phyloP scores from a whole-genome alignment of 2,329 filamentous ascomycete genomes.

The Dactylellina haptotyla region DNA sequence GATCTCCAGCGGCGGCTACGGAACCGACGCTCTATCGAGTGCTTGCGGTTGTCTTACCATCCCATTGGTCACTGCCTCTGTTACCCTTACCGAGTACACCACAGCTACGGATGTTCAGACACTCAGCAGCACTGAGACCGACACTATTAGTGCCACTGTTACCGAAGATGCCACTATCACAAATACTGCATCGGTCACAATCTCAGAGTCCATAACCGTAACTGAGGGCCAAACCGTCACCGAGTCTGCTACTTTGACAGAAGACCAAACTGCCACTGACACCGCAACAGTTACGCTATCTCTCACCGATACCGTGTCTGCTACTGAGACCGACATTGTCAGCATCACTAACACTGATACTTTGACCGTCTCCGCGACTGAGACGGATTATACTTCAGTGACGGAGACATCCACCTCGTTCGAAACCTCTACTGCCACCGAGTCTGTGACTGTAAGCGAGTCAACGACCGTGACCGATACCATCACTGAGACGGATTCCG shows the following conservation, averaged over 20 bases:
- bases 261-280: not conserved
- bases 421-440: too few species aligned
- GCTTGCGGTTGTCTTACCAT: conserved; percentile 33
- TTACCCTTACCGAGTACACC: conserved; percentile 17
- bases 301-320: not conserved
- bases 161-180: not conserved
- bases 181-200: not conserved
- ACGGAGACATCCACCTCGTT: too few species aligned
- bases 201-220: too few species aligned
- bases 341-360: not conserved
- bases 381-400: too few species aligned
- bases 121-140: not conserved
- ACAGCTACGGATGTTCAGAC: not conserved
- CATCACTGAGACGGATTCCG: not conserved
- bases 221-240: too few species aligned
- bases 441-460: too few species aligned
- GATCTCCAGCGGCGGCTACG: not conserved
- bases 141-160: conserved; percentile 5
- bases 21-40: conserved; percentile 6
- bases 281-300: not conserved
- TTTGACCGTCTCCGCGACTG: not conserved
- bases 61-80: not conserved
- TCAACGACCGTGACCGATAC: not conserved
- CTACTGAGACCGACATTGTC: not conserved
- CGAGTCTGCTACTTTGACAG: too few species aligned